Evolutionary conservation across 1,284 basidiomycete species (phyloP).

Genomic region (Rhodotorula sp.): DNA sequence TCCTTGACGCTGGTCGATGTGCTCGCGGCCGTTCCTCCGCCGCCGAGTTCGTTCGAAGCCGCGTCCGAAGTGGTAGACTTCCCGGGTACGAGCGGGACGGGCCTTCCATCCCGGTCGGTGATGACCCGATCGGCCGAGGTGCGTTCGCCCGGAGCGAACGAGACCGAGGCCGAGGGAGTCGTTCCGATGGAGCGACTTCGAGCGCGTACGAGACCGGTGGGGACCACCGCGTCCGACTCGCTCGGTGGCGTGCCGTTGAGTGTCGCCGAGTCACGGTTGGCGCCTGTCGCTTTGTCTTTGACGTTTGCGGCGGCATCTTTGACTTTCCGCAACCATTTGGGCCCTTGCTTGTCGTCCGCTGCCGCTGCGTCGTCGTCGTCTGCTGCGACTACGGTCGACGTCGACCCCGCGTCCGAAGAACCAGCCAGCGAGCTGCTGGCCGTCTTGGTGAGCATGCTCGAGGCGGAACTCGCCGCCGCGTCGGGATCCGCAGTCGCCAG

Average conservation of each 20-base stretch:
- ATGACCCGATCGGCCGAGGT: conserved; percentile 10
- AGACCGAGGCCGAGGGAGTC: not conserved
- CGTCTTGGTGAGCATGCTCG: not conserved
- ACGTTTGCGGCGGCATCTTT: conserved; percentile 17
- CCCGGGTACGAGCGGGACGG: conserved; percentile 15
- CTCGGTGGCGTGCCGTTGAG: too few relatives aligned
- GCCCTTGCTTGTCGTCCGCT: conserved; percentile 16
- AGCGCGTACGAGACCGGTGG: not conserved
- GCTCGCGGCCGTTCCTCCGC: conserved; percentile 6
- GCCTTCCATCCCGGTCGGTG: conserved; percentile 20
- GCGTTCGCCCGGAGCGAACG: not conserved
- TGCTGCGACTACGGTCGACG: too few relatives aligned
- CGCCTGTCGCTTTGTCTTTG: conserved; percentile 20
- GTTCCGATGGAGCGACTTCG: conserved; percentile 3
- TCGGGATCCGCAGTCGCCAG: not conserved
- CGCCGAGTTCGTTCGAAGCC: not conserved
- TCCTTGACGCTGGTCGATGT: conserved; percentile 30
- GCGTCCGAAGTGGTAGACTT: not conserved
- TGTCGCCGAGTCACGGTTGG: not conserved
- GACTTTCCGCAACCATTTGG: conserved; percentile 10
- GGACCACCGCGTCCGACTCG: too few relatives aligned
- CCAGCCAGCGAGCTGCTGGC: not conserved
- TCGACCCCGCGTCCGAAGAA: not conserved
- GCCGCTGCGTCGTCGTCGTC: not conserved
- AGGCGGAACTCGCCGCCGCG: not conserved